phyloP scores from a whole-genome alignment of 345 rosid species.

The Luvunga scandens region DNA sequence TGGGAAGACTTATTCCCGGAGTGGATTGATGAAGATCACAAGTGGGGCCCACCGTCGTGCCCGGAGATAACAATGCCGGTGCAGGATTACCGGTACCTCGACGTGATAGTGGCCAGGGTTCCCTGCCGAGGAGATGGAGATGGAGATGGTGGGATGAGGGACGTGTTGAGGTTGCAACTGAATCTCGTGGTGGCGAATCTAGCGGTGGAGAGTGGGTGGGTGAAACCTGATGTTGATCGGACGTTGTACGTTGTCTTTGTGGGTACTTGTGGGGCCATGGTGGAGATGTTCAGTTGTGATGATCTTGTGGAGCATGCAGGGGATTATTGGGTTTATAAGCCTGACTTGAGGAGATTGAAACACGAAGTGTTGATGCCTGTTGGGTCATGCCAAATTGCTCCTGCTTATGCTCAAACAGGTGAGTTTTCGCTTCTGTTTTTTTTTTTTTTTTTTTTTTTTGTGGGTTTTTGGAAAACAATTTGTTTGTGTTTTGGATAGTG shows the following conservation, averaged over 20 bases:
- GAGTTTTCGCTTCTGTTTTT: slow-evolving; percentile 5
- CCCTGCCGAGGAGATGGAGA: slow-evolving; percentile 38
- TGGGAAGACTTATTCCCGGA: slow-evolving; percentile 71
- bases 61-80: slow-evolving; percentile 82
- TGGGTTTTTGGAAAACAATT: neutral
- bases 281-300: slow-evolving; percentile 72
- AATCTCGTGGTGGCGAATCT: slow-evolving; percentile 76
- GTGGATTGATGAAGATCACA: slow-evolving; percentile 64
- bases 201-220: slow-evolving; percentile 45
- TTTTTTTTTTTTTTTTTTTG: too few relatives aligned
- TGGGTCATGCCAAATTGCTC: slow-evolving; percentile 79
- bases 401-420: slow-evolving; percentile 47
- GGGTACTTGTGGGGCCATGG: slow-evolving; percentile 80
- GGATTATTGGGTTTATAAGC: slow-evolving; percentile 71
- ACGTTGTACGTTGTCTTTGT: slow-evolving; percentile 49
- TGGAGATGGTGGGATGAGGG: slow-evolving; percentile 38
- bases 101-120: slow-evolving; percentile 61
- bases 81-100: slow-evolving; percentile 43
- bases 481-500: neutral
- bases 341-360: slow-evolving; percentile 47
- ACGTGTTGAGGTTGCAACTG: slow-evolving; percentile 70
- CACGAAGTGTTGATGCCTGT: slow-evolving; percentile 73
- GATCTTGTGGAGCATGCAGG: slow-evolving; percentile 53
- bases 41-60: slow-evolving; percentile 36
- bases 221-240: slow-evolving; percentile 15